Conservation (phyloP, 495 filamentous ascomycete species). For the Xylaria sp. region DNA sequence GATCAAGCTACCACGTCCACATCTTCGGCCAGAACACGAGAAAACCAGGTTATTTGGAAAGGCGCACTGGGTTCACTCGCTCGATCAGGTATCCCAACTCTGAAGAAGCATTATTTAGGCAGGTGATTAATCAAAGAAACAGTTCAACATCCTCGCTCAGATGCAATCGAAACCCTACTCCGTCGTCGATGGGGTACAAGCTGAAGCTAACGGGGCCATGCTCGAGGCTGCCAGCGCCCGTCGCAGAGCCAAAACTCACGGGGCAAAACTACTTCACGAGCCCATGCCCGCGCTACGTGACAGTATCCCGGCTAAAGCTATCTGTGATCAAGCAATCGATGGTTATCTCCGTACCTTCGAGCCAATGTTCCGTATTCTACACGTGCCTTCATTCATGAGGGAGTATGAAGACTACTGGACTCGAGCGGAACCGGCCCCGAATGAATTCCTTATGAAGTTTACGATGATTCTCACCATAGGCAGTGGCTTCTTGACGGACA, state of each 20-base stretch:
- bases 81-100: constrained; percentile 13
- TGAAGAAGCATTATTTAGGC: not conserved
- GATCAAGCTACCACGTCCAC: constrained; percentile 20
- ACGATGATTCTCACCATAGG: constrained; percentile 19
- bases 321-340: constrained; percentile 24
- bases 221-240: constrained; percentile 21
- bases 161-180: constrained; percentile 21
- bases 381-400: constrained; percentile 14
- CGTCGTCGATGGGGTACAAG: constrained; percentile 14
- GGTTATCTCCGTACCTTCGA: constrained; percentile 25
- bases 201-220: not conserved
- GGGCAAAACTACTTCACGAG: constrained; percentile 5
- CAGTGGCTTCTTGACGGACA: constrained; percentile 6
- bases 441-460: constrained; percentile 23
- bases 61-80: constrained; percentile 20
- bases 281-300: constrained; percentile 16
- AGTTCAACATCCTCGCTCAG: constrained; percentile 22
- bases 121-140: not conserved
- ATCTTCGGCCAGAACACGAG: constrained; percentile 23
- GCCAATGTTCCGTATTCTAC: constrained; percentile 24
- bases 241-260: constrained; percentile 17
- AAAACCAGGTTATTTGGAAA: constrained; percentile 23
- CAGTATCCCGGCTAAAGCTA: constrained; percentile 4
- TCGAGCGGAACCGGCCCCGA: not conserved
- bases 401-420: constrained; percentile 22